Percentiles rank a stretch among this genome's conserved stretches.
phyloP scores from a whole-genome alignment of 78 protist genomes.

The Cavenderia fasciculata region DNA sequence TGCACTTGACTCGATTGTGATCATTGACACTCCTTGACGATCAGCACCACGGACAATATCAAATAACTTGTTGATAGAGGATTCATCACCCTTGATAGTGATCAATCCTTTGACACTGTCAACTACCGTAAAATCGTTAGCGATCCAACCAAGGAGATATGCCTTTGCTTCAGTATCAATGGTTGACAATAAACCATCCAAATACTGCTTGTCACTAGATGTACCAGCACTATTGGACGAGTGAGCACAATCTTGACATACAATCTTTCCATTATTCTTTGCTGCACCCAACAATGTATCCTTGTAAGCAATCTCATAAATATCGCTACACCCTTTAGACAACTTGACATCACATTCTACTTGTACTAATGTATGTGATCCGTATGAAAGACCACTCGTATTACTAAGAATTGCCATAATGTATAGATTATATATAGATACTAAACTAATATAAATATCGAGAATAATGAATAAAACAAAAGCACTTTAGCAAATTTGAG shows the following conservation, averaged over 20 bases:
- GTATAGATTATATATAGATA: not conserved
- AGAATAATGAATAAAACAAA: too few species aligned
- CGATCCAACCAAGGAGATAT: slow-evolving; percentile 6
- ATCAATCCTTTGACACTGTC: not conserved
- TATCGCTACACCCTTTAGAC: not conserved
- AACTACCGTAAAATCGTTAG: not conserved
- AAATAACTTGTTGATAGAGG: not conserved
- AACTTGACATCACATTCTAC: not conserved
- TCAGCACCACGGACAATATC: not conserved
- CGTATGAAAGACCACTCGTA: slow-evolving; percentile 29
- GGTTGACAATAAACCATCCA: not conserved
- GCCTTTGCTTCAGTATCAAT: not conserved
- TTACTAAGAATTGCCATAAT: slow-evolving; percentile 23
- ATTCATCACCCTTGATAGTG: not conserved
- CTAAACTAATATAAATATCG: too few species aligned
- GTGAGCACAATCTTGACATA: not conserved
- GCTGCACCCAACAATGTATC: not conserved
- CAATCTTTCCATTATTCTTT: not conserved
- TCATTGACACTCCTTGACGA: not conserved
- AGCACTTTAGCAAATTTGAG: too few species aligned
- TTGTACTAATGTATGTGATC: slow-evolving; percentile 1
- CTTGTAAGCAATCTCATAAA: not conserved
- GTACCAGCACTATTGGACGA: not conserved
- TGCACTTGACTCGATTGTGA: not conserved
- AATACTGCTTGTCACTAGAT: too few species aligned